Base-by-base conservation (phyloP, 306 rosid species). In the Trifolium pratense region DNA sequence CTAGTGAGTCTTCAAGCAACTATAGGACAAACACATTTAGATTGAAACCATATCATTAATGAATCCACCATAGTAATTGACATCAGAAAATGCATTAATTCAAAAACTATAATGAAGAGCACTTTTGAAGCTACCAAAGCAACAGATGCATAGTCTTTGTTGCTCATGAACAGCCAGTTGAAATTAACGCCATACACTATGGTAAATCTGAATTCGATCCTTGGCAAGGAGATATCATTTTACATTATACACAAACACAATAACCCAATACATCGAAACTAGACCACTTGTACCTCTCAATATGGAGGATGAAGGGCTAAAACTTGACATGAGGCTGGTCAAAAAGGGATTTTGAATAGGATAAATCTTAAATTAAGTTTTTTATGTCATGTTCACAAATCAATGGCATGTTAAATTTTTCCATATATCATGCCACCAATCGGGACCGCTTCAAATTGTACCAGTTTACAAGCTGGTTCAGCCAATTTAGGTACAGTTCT, bases 1-100 rank as follows among this genome's bases (percentile, higher is more conserved):
- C 96, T 9, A 95, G 79, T 59, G 97, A 88, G 80, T 91, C 97
- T 87, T 95, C 96, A 42, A 95, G 97, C 87, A 91, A 81, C 99
- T 91, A 76, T 12, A 12, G 75, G 68, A 75, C 36, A 75, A 67
- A 16, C 68, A 68, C 49, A 65, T 53, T 57, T 29, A 68, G 59
- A 77, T 23, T 23, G 3, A 76, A 75, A 78, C 20, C 75, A 66
- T 51, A 67, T 29, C 68, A 58, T 40, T 51, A 71, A 20, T 46
- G 45, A 55, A 42, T 37, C 66, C 42, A 62, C 21, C 62, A 60
- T 34, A 55, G 60, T 39, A 68, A 67, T 61, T 23, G 6, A 58
- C 9, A 61, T 57, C 61, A 21, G 37, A 68, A 56, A 39, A 40
- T 8, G 5, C 40, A 6, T 72, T 66, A 29, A 25, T 32, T 67